Evolutionary conservation across 495 filamentous ascomycete species (phyloP).

Genomic region (Xylaria scruposa): DNA sequence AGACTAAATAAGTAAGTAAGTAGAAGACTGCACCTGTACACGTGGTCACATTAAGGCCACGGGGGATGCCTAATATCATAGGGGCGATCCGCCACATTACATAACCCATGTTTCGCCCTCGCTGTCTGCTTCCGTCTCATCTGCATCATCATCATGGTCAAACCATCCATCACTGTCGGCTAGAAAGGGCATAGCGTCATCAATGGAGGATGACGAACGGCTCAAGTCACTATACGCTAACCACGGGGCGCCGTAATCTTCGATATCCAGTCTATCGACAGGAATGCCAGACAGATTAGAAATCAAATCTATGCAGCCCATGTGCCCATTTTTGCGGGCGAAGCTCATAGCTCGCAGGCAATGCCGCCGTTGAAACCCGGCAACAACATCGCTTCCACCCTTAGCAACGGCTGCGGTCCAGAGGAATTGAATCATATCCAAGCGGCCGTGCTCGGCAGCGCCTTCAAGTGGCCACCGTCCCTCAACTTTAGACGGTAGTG

Average conservation of each 20-base stretch:
- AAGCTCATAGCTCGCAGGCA: conserved; percentile 32
- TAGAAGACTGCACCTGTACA: no score
- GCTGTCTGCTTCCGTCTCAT: no score
- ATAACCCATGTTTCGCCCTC: no score
- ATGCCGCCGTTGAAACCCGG: conserved; percentile 27
- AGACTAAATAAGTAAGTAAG: no score
- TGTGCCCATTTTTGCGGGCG: conserved; percentile 27
- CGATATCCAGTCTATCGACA: conserved; percentile 22
- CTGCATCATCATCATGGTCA: not conserved
- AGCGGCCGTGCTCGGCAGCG: conserved; percentile 53
- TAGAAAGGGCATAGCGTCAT: not conserved
- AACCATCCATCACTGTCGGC: not conserved
- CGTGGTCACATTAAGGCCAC: no score
- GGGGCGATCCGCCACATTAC: no score
- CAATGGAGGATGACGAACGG: not conserved
- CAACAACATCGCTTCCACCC: not conserved
- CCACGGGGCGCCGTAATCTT: conserved; percentile 24
- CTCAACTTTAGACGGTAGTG: conserved; percentile 29
- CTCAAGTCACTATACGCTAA: conserved; percentile 18
- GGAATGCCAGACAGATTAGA: conserved; percentile 12
- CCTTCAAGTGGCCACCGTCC: conserved; percentile 53
- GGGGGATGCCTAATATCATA: no score
- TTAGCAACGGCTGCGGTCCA: conserved; percentile 34
- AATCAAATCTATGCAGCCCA: conserved; percentile 27
- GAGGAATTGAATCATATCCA: conserved; percentile 53